These are phyloP conservation scores for Claviceps africana DNA, from an alignment of 2,329 filamentous ascomycete species.

Conservation along the genomic window DNA sequence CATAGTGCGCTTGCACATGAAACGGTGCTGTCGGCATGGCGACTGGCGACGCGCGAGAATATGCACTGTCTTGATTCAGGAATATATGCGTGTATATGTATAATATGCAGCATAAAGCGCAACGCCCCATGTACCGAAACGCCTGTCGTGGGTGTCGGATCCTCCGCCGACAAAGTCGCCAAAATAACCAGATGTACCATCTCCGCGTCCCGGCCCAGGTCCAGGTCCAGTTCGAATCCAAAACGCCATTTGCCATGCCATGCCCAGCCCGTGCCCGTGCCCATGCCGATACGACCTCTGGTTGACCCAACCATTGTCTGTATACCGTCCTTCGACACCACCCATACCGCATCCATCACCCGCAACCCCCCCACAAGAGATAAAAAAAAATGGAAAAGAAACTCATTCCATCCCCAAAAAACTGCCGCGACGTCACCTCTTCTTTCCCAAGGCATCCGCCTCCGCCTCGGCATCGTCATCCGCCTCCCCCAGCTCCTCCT, in stretches of 20 bases:
- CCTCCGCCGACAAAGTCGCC: neutral
- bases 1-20: no score
- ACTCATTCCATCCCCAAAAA: neutral
- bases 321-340: neutral
- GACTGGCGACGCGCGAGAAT: no score
- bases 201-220: no score
- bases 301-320: neutral
- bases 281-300: neutral
- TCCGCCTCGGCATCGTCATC: slow-evolving; percentile 35
- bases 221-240: neutral
- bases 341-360: neutral
- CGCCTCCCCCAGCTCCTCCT: slow-evolving; percentile 38
- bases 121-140: neutral
- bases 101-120: neutral
- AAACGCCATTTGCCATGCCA: neutral
- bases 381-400: neutral
- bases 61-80: no score
- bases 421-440: slow-evolving; percentile 13
- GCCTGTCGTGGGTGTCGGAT: neutral
- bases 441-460: slow-evolving; percentile 26
- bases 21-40: no score
- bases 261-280: no score
- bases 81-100: no score
- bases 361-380: no score
- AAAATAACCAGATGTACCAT: neutral